phyloP scores from a whole-genome alignment of 2,329 filamentous ascomycete species.

The Pestalotiopsis sp. region DNA sequence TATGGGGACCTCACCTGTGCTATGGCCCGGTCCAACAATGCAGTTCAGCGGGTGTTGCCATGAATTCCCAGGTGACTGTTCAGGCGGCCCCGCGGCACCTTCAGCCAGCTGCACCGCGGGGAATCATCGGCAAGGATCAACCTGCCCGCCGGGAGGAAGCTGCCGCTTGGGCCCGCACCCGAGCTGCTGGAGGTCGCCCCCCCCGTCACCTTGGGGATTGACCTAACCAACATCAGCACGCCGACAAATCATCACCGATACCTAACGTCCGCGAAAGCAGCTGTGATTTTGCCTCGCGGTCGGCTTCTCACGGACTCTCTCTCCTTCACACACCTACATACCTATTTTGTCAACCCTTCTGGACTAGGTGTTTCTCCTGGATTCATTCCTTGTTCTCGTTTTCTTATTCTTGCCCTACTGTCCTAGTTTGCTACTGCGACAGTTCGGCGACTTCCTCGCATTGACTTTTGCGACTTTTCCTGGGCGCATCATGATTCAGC shows the following conservation, averaged over 20 bases:
- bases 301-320: not conserved
- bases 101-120: not conserved
- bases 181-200: not conserved
- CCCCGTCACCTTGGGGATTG: not conserved
- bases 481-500: conserved; percentile 18
- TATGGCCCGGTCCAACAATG: too few relatives aligned
- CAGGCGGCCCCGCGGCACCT: not conserved
- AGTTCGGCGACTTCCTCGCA: not conserved
- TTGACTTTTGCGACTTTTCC: conserved; percentile 4
- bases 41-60: not conserved
- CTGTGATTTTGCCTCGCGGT: not conserved
- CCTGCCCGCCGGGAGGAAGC: not conserved
- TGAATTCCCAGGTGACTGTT: not conserved
- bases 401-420: conserved; percentile 21
- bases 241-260: conserved; percentile 10
- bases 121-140: conserved; percentile 3
- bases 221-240: not conserved
- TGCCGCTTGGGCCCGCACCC: not conserved
- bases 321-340: not conserved
- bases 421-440: conserved; percentile 9
- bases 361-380: not conserved
- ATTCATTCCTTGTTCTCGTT: conserved; percentile 6
- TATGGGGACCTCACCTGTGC: too few relatives aligned
- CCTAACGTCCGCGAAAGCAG: not conserved
- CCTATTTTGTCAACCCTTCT: not conserved